phyloP scores from a whole-genome alignment of 768 basidiomycete genomes.

The Lactarius tabidus region DNA sequence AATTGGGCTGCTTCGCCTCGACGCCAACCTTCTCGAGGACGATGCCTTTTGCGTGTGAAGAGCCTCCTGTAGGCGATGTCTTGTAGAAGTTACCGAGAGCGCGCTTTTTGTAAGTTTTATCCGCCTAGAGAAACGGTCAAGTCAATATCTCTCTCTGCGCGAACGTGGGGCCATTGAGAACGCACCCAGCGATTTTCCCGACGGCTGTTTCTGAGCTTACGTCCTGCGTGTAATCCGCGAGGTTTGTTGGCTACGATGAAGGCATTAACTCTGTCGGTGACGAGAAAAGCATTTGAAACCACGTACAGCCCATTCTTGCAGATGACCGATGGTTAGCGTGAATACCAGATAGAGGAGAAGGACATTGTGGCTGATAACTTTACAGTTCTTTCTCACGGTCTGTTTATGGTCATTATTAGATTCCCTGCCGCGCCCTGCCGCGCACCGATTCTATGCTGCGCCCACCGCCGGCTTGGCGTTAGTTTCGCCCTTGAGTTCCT shows the following conservation, averaged over 20 bases:
- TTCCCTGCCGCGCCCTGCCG: too few relatives aligned
- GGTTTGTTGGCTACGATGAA: constrained; percentile 84
- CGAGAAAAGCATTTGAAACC: constrained; percentile 22
- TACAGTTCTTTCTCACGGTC: constrained; percentile 39
- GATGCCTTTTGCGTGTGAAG: constrained; percentile 99
- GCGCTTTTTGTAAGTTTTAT: constrained; percentile 99
- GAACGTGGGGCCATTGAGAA: neutral
- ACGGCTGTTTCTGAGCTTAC: constrained; percentile 93
- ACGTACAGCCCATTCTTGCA: constrained; percentile 82
- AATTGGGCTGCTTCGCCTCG: constrained; percentile 99
- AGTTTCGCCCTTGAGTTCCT: too few relatives aligned
- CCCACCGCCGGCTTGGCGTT: neutral
- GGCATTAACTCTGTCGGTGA: neutral
- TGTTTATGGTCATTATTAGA: constrained; percentile 1
- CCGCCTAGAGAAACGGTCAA: constrained; percentile 55
- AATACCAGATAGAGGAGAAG: neutral
- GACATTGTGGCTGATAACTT: constrained; percentile 31
- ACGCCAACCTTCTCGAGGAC: constrained; percentile 99
- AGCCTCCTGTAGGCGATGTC: constrained; percentile 98
- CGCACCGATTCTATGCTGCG: too few relatives aligned
- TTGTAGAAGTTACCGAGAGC: constrained; percentile 99
- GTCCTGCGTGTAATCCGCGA: constrained; percentile 97
- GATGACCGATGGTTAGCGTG: constrained; percentile 41
- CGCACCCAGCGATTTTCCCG: constrained; percentile 96
- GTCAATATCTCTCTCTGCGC: neutral